Percentiles rank a stretch among this genome's conserved stretches.
Evolutionary conservation across 2,329 filamentous ascomycete species (phyloP).

Genomic region (Fusarium subtropicale): DNA sequence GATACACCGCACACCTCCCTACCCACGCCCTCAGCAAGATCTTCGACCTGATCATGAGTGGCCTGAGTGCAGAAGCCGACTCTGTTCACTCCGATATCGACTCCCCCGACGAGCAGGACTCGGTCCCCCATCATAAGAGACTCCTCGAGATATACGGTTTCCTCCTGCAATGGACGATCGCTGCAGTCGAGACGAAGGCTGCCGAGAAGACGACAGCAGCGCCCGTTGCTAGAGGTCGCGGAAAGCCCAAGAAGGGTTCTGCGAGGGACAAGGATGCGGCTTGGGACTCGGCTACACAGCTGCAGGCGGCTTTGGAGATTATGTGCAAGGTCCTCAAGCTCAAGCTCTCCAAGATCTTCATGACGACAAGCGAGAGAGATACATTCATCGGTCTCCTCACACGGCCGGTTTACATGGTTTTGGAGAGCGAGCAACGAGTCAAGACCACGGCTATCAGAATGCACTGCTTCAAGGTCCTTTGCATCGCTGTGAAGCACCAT

Average conservation of each 20-base stretch:
- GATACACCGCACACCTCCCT: constrained; percentile 83
- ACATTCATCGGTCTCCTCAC: constrained; percentile 95
- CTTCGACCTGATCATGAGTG: constrained; percentile 89
- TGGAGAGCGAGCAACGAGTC: constrained; percentile 92
- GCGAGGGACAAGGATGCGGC: constrained; percentile 83
- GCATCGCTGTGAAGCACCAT: constrained; percentile 96
- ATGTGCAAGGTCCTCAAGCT: constrained; percentile 97
- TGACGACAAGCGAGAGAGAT: constrained; percentile 96
- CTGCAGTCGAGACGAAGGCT: constrained; percentile 92
- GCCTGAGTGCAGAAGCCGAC: constrained; percentile 86
- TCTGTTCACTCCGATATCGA: constrained; percentile 87
- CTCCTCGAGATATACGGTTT: constrained; percentile 95
- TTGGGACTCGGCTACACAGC: constrained; percentile 90
- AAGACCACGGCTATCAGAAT: constrained; percentile 92
- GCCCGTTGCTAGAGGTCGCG: constrained; percentile 76
- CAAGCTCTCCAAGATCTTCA: constrained; percentile 91
- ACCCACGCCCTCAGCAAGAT: constrained; percentile 89
- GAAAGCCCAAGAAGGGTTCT: constrained; percentile 81
- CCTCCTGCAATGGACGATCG: constrained; percentile 92
- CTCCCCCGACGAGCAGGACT: constrained; percentile 86
- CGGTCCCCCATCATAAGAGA: constrained; percentile 86
- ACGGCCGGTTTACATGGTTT: constrained; percentile 89
- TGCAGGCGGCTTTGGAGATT: constrained; percentile 87
- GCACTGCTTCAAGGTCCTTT: constrained; percentile 97
- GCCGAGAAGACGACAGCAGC: constrained; percentile 83